Base-by-base conservation (phyloP, 306 rosid genomes). In the Sicyos edulis region DNA sequence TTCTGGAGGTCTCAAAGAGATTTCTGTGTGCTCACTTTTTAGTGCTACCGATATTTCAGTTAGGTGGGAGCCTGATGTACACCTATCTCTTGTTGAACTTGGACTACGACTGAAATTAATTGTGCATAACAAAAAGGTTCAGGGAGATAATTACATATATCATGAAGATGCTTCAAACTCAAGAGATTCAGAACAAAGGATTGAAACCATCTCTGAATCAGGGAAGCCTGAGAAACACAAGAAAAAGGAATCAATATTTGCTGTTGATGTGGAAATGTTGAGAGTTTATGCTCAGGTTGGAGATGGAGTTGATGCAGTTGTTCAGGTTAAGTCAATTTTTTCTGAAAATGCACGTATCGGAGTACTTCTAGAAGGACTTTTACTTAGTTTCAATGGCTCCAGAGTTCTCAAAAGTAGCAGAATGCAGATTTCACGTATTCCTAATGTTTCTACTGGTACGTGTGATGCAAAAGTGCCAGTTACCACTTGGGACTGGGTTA, bases 331-430 rank as follows among this genome's bases (percentile, higher is more conserved):
- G 72, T 95, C 99, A 49, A 89, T 95, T 80, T 95, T 95, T 88
- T 91, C 99, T 24, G 99, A 95, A 82, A 95, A 95, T 95, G 97
- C 96, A 72, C 82, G 88, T 42, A 91, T 95, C 69, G 99, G 99
- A 75, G 82, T 95, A 53, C 97, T 95, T 84, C 88, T 95, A 71
- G 99, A 95, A 89, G 99, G 99, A 70, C 95, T 95, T 64, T 76
- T 84, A 70, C 89, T 91, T 79, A 68, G 95, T 84, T 83, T 95
- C 32, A 89, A 87, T 69, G 95, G 91, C 56, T 87, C 88, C 50
- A 86, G 92, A 77, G 78, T 95, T 42, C 78, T 89, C 68, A 91
- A 85, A 86, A 95, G 99, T 84, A 89, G 99, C 79, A 82, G 99
- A 81, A 91, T 95, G 97, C 99, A 95, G 80, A 88, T 95, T 81